Conservation (phyloP, 2,329 filamentous ascomycete genomes). For the Trichoderma sp. region DNA sequence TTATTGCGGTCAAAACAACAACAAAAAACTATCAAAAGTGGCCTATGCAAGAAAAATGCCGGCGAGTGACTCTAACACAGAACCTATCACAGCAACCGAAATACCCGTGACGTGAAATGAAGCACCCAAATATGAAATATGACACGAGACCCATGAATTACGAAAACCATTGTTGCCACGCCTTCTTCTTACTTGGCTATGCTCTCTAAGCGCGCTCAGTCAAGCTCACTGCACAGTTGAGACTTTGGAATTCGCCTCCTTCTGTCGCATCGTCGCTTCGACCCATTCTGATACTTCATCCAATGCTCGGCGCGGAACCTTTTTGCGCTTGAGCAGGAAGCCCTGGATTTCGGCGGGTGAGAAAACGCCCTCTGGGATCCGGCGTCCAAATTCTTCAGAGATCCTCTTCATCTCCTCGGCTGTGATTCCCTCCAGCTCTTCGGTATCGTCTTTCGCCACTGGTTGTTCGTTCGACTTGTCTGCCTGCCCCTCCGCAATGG, state of each 20-base stretch:
- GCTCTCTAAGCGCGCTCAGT: background rate
- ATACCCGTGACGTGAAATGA: background rate
- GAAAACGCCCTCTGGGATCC: conserved; percentile 52
- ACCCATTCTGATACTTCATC: conserved; percentile 55
- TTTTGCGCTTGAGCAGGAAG: conserved; percentile 61
- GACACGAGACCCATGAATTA: background rate
- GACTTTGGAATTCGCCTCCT: conserved; percentile 48
- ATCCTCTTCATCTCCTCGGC: conserved; percentile 43
- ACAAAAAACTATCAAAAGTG: background rate
- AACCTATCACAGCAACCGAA: background rate
- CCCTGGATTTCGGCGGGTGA: conserved; percentile 64
- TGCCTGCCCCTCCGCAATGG: background rate
- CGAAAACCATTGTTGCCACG: background rate
- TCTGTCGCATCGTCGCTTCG: conserved; percentile 48
- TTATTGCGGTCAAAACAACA: background rate
- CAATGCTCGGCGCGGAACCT: conserved; percentile 53
- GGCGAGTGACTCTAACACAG: background rate
- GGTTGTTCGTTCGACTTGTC: background rate
- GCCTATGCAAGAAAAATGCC: background rate
- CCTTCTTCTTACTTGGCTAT: too few species aligned
- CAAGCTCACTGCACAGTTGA: conserved; percentile 43
- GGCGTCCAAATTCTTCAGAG: conserved; percentile 48
- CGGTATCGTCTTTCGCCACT: conserved; percentile 11
- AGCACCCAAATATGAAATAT: background rate
- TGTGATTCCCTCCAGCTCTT: conserved; percentile 15